These are phyloP conservation scores for Lachnellula arida DNA, from an alignment of 2,329 filamentous ascomycete species.

Conservation along the genomic window DNA sequence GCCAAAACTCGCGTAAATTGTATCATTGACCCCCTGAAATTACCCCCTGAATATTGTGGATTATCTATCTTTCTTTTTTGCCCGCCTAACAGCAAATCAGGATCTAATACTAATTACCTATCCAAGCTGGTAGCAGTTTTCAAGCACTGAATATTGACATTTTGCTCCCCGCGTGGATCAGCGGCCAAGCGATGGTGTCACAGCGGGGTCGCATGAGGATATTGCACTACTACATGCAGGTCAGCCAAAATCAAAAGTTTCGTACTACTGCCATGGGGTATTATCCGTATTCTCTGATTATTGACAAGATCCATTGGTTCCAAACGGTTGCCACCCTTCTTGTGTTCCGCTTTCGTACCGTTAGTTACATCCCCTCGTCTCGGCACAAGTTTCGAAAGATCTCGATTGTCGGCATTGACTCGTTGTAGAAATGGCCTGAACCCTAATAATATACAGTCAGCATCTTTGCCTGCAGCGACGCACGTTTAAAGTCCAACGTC, in stretches of 20 bases:
- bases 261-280: neutral
- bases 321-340: neutral
- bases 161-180: neutral
- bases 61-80: neutral
- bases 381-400: too few species aligned
- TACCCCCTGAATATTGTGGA: neutral
- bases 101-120: neutral
- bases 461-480: too few species aligned
- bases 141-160: neutral
- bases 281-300: too few species aligned
- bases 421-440: too few species aligned
- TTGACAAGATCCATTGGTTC: too few species aligned
- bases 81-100: neutral
- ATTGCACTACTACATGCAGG: neutral
- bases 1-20: conserved; percentile 8
- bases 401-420: too few species aligned
- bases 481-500: too few species aligned
- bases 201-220: neutral
- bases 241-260: neutral
- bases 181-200: neutral
- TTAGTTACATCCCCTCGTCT: too few species aligned
- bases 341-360: neutral
- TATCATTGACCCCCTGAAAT: conserved; percentile 1
- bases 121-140: neutral
- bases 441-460: too few species aligned